Evolutionary conservation across 1,139 yeast species (phyloP), one percentile per base, ranked within the genome.

Genomic region (Zygosaccharomyces sapae): DNA sequence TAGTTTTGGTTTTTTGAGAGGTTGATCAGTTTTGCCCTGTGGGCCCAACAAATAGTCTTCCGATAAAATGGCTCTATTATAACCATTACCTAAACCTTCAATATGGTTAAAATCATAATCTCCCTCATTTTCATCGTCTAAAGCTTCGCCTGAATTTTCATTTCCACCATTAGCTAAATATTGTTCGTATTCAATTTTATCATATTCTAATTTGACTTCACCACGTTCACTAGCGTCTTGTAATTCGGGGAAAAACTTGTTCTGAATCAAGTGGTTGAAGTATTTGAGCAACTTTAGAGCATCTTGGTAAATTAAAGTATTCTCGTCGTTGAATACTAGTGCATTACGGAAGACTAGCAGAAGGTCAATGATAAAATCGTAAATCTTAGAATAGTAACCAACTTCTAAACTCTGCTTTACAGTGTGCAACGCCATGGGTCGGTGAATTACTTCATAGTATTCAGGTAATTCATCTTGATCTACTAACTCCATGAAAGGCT

Each of bases 401-500:
- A 64, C 65, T 19, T 73, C 74, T 29, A 80, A 58, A 41, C 71
- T 71, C 10, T 63, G 63, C 45, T 71, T 66, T 10, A 81, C 73
- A 40, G 70, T 66, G 43, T 71, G 71, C 56, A 81, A 74, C 1
- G 86, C 76, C 53, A 81, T 79, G 19, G 86, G 87, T 40, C 70
- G 70, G 40, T 75, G 70, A 29, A 81, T 77, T 10, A 77, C 69
- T 48, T 74, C 74, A 58, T 75, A 75, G 62, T 81, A 81, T 52
- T 80, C 86, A 0, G 85, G 83, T 50, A 79, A 75, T 50, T 72
- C 74, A 5, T 72, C 73, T 18, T 70, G 71, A 56, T 78, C 79
- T 5, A 80, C 81, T 45, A 75, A 73, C 19, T 80, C 82, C 67
- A 79, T 59, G 55, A 80, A 81, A 0, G 86, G 84, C 2, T 71